Evolutionary conservation across 306 rosid species (phyloP).

Genomic region (Hippophae tibetana): DNA sequence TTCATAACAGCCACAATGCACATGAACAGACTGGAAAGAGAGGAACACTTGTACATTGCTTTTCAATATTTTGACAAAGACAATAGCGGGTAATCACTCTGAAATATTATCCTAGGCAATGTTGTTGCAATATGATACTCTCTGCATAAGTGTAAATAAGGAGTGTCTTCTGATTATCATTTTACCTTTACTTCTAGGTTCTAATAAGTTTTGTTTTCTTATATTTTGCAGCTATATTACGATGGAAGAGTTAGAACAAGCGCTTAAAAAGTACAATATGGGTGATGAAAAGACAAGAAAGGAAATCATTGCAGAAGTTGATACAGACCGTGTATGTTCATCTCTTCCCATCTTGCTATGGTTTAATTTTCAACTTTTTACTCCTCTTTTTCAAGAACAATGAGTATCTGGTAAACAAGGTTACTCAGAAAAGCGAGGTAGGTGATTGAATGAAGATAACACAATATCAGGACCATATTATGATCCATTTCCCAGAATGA

Average conservation of each 20-base stretch:
- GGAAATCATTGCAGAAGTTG: slow-evolving; percentile 95
- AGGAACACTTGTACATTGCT: slow-evolving; percentile 84
- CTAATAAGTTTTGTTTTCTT: slow-evolving; percentile 1
- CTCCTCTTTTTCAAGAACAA: background rate
- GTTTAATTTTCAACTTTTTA: background rate
- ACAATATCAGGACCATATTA: too few relatives aligned
- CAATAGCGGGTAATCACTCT: slow-evolving; percentile 66
- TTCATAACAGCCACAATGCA: slow-evolving; percentile 96
- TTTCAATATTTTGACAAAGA: slow-evolving; percentile 87
- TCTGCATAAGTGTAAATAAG: background rate
- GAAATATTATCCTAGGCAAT: background rate
- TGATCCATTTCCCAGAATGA: too few relatives aligned
- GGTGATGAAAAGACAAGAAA: slow-evolving; percentile 85
- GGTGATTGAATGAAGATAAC: too few relatives aligned
- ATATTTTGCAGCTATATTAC: slow-evolving; percentile 59
- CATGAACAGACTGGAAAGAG: slow-evolving; percentile 90
- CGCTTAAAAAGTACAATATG: slow-evolving; percentile 84
- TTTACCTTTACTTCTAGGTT: slow-evolving; percentile 1
- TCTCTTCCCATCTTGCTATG: slow-evolving; percentile 7
- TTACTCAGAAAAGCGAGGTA: background rate
- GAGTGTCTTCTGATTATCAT: background rate
- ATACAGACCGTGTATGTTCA: slow-evolving; percentile 60
- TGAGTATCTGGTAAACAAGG: background rate
- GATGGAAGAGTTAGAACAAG: slow-evolving; percentile 74
- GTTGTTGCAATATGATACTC: background rate